Conservation (phyloP, 192 early-diverging fungal species). For the Funneliformis mosseae region DNA sequence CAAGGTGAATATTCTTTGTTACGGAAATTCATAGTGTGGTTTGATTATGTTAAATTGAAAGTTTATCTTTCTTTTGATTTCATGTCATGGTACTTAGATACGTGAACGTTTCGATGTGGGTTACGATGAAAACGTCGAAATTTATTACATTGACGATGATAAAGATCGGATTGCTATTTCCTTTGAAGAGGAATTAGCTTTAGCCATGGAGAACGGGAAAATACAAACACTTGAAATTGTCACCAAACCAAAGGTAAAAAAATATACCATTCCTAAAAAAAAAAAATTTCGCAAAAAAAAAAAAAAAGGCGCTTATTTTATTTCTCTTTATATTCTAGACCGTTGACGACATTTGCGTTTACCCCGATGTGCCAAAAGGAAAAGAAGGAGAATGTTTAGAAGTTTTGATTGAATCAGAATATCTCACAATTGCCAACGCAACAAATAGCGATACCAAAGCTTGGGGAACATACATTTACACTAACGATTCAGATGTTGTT, state of each 20-base stretch:
- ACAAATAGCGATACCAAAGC: background rate
- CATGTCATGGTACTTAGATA: background rate
- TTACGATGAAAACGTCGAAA: background rate
- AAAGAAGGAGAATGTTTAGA: background rate
- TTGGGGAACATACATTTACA: conserved; percentile 6
- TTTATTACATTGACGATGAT: conserved; percentile 15
- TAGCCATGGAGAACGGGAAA: background rate
- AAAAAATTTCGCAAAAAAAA: background rate
- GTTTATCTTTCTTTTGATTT: background rate
- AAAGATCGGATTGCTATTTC: conserved; percentile 7
- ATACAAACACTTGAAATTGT: conserved; percentile 4
- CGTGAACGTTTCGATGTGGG: conserved; percentile 26
- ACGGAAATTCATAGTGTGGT: background rate
- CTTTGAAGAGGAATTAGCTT: conserved; percentile 9
- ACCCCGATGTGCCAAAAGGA: background rate
- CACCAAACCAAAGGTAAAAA: conserved; percentile 10
- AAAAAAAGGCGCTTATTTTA: background rate
- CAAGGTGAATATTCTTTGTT: conserved; percentile 1
- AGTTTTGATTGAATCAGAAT: conserved; percentile 5
- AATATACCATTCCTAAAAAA: background rate
- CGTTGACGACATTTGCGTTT: background rate
- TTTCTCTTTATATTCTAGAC: background rate
- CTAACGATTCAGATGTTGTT: conserved; percentile 21
- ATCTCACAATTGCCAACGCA: background rate
- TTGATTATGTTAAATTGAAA: no score